Evolutionary conservation across 2,329 filamentous ascomycete species (phyloP), one percentile per base, ranked within the genome.

Genomic region (Juglanconis juglandina): DNA sequence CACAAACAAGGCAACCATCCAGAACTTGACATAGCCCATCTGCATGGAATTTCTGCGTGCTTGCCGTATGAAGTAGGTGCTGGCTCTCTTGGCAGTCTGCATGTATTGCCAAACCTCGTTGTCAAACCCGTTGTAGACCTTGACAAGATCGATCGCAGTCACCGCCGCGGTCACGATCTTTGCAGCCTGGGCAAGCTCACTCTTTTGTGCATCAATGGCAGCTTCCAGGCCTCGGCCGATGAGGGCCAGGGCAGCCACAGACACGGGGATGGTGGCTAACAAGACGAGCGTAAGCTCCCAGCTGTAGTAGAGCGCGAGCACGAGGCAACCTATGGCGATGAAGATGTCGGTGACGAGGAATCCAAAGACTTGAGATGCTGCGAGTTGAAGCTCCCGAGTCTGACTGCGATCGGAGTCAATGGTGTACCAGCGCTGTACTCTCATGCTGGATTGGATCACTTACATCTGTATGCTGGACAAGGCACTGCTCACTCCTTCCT

Each of bases 201-300:
- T 73, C 59, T 89, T 87, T 68, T 97, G 92, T 2, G 77, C 77
- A 63, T 84, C 79, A n/a, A 94, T 87, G 10, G 86, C 86, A 3
- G 81, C 76, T 39, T 88, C 83, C 41, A 95, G 79, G 42, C 78
- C 80, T 2, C 78, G 77, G 2, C 87, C 87, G 1, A 91, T 76
- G 9, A 87, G 73, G 1, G 77, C 79, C 1, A 95, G 79, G 1
- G 87, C 68, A 1, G 85, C 60, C 2, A 84, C 78, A 5, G 90
- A 86, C 1, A 94, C 63, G 0, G 94, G 91, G 0, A 92, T 78
- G 0, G 87, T 88, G 0, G 88, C 83, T 3, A 96, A 77, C 10
- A 94, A 87, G 3, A 96, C 87, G 0, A 96, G 77, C 0, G 93
- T 92, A 14, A 98, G 79, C 63, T 88, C 88, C 91, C 91, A 97